A percentile compares a stretch with the other conserved stretches of the same genome.
Evolutionary conservation across 495 filamentous ascomycete genomes (phyloP).

Genomic region (Tuber melanosporum): DNA sequence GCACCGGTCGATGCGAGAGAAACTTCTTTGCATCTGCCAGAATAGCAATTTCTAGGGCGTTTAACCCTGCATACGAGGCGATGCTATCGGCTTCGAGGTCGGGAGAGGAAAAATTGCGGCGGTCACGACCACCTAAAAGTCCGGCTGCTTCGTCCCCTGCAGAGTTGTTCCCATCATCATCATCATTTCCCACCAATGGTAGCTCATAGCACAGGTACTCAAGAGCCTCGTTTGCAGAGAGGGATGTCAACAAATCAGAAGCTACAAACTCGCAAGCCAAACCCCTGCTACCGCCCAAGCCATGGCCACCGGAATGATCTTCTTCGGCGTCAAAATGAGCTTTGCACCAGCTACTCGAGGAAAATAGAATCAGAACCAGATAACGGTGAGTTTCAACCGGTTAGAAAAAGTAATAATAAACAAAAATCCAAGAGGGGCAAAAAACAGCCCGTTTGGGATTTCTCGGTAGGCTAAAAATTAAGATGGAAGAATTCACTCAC

Average conservation of each 20-base stretch:
- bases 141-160: conserved; percentile 13
- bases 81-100: conserved; percentile 33
- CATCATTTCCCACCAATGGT: conserved; percentile 42
- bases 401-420: not conserved
- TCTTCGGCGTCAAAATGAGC: conserved; percentile 34
- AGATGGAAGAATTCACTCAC: conserved; percentile 21
- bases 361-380: conserved; percentile 2
- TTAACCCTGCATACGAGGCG: conserved; percentile 66
- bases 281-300: conserved; percentile 53
- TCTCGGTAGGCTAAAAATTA: conserved; percentile 6
- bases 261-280: conserved; percentile 87
- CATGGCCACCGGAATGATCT: conserved; percentile 30
- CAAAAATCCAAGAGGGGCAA: not conserved
- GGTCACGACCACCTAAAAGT: conserved; percentile 18
- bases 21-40: conserved; percentile 88
- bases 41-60: conserved; percentile 83
- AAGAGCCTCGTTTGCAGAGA: conserved; percentile 73
- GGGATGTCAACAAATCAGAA: conserved; percentile 74
- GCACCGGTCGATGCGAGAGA: conserved; percentile 70
- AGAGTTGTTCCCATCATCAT: conserved; percentile 37
- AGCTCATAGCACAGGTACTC: conserved; percentile 80
- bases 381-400: conserved; percentile 18
- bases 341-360: conserved; percentile 36
- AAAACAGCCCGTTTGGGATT: not conserved
- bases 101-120: conserved; percentile 21